Percentiles rank a stretch among this genome's conserved stretches.
These are phyloP conservation scores for Lipomyces yamanashiensis DNA, from an alignment of 805 yeast genomes.

Conservation along the genomic window DNA sequence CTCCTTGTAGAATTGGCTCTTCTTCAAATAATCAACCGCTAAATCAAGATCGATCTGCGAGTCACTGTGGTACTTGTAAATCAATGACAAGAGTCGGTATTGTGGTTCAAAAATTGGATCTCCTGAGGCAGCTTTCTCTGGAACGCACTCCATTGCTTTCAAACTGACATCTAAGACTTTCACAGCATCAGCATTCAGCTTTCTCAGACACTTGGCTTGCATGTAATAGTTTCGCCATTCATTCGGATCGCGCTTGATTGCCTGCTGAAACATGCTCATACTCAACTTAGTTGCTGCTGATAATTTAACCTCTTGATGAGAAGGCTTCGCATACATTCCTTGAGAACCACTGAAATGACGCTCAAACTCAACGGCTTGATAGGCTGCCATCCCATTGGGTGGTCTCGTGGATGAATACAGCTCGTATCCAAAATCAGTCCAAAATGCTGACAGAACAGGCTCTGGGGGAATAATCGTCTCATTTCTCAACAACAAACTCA, in stretches of 20 bases:
- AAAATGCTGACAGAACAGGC: conserved; percentile 54
- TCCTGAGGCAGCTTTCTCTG: conserved; percentile 33
- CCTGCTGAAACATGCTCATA: conserved; percentile 52
- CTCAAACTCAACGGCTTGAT: conserved; percentile 56
- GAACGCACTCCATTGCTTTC: conserved; percentile 38
- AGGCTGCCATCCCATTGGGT: conserved; percentile 54
- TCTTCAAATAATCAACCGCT: conserved; percentile 51
- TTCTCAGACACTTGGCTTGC: conserved; percentile 61
- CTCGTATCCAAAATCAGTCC: conserved; percentile 55
- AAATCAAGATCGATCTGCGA: conserved; percentile 46
- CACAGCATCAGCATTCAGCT: conserved; percentile 48
- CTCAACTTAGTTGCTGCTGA: conserved; percentile 46
- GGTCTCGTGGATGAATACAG: conserved; percentile 48
- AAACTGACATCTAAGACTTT: conserved; percentile 51
- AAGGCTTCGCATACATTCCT: conserved; percentile 37
- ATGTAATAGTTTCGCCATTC: conserved; percentile 70
- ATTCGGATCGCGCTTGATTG: conserved; percentile 50
- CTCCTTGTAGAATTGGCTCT: conserved; percentile 45
- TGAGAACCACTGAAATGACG: conserved; percentile 42
- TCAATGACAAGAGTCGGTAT: conserved; percentile 61
- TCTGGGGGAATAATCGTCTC: conserved; percentile 45
- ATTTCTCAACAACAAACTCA: conserved; percentile 48
- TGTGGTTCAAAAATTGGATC: conserved; percentile 80
- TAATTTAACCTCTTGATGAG: conserved; percentile 14
- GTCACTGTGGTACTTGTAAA: conserved; percentile 59